A percentile compares a stretch with the other conserved stretches of the same genome.
These are phyloP conservation scores for Fagopyrum esculentum DNA, from an alignment of 148 eudicot species.

Conservation along the genomic window DNA sequence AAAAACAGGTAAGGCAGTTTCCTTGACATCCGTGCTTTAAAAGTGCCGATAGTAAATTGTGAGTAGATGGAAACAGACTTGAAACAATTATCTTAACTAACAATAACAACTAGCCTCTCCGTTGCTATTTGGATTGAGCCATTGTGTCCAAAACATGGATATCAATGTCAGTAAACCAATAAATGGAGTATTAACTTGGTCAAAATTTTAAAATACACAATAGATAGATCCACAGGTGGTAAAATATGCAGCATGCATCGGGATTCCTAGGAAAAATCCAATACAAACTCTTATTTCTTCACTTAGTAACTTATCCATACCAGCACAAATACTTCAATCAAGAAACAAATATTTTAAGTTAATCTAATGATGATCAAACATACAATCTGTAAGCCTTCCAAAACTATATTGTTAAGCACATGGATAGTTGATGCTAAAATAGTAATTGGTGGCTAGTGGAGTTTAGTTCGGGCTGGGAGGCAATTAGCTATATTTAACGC, in stretches of 20 bases:
- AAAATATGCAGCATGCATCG: not conserved
- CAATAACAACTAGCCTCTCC: not conserved
- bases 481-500: too few relatives aligned
- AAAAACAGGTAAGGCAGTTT: too few relatives aligned
- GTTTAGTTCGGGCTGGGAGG: too few relatives aligned
- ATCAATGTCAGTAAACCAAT: not conserved
- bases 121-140: not conserved
- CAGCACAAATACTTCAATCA: not conserved
- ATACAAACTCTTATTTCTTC: not conserved
- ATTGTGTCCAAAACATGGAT: not conserved
- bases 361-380: not conserved
- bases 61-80: not conserved
- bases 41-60: not conserved
- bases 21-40: too few relatives aligned
- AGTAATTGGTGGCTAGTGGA: too few relatives aligned
- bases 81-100: not conserved
- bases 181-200: not conserved
- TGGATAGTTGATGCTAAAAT: too few relatives aligned
- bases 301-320: not conserved
- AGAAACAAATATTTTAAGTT: not conserved
- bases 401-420: not conserved
- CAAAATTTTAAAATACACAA: not conserved
- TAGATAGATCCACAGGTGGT: not conserved
- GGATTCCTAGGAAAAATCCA: not conserved
- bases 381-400: not conserved